Evolutionary conservation across 352 stramenopile species (phyloP), one percentile per base, ranked within the genome.

Genomic region (Globisporangium viniferum): DNA sequence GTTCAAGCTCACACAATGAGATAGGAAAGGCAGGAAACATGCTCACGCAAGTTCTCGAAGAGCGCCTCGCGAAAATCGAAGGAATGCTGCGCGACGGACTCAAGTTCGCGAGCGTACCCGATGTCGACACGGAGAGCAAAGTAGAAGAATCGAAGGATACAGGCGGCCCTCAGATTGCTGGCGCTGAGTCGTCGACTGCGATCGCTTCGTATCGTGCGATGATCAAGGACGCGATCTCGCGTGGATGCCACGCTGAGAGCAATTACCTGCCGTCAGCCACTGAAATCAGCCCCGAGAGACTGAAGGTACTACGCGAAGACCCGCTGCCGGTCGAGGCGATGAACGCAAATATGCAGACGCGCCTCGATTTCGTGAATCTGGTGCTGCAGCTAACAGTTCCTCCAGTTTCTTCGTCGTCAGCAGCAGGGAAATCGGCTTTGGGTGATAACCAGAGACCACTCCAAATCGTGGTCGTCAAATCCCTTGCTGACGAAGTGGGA

Each of bases 341-440:
- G 31, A 73, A 74, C 14, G 75, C 73, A 14, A 44, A 62, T 7
- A 79, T 83, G 73, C 71, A 53, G 15, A 67, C 61, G n/a, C 72
- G 76, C 24, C 46, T 67, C 9, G 59, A 78, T 10, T 88, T 88
- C 46, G 70, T 62, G 44, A 57, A 64, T 5, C 57, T 81, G 7
- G 51, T 86, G 55, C 68, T 88, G 22, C 66, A 69, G 54, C 58
- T 73, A 56, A 29, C 62, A 10, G 22, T n/a, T 4, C 44, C 54
- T n/a, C 33, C 20, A 14, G 18, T 1, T 1, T 10, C 44, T 22
- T 24, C 35, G 20, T 41, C 7, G n/a, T 22, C 5, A 61, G 33
- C 68, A 27, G 29, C 60, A 46, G 39, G 12, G 20, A 22, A 22
- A 51, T 51, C 44, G 20, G 15, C 44, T 51, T 51, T 18, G 18